Evolutionary conservation across 345 rosid genomes (phyloP).

Genomic region (Lumnitzera racemosa): DNA sequence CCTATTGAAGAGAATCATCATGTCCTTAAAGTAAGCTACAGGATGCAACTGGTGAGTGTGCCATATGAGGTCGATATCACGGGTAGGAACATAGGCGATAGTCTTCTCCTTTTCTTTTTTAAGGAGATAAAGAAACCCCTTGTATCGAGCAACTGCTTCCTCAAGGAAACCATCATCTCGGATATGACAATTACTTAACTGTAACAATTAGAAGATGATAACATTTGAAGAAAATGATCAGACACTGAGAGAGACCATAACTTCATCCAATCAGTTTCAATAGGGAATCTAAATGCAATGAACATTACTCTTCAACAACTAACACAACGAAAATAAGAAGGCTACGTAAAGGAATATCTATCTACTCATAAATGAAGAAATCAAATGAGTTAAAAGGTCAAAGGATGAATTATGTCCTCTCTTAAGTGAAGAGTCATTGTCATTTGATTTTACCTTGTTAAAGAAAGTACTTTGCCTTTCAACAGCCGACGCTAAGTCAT

Average conservation of each 20-base stretch:
- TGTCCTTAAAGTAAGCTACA: background rate
- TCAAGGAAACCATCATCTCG: constrained; percentile 7
- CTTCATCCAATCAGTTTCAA: background rate
- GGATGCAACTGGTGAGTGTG: constrained; percentile 9
- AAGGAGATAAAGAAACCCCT: background rate
- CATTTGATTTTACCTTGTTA: constrained; percentile 49
- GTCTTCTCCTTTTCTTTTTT: background rate
- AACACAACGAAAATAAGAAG: too few relatives aligned
- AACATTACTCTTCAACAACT: too few relatives aligned
- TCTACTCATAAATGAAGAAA: too few relatives aligned
- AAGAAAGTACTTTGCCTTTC: constrained; percentile 84
- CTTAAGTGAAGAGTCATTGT: too few relatives aligned
- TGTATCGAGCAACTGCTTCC: background rate
- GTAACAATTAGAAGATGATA: background rate
- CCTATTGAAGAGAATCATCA: constrained; percentile 14
- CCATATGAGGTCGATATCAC: constrained; percentile 4
- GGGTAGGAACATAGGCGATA: background rate
- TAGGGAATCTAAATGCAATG: too few relatives aligned
- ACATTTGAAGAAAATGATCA: constrained; percentile 4
- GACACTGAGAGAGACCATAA: background rate
- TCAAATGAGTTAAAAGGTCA: too few relatives aligned
- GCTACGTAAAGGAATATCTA: too few relatives aligned
- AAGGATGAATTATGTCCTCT: too few relatives aligned
- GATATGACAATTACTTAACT: constrained; percentile 73
- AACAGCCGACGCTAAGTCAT: constrained; percentile 85